Conservation (phyloP, 2,329 filamentous ascomycete species). For the Zasmidium cellare region DNA sequence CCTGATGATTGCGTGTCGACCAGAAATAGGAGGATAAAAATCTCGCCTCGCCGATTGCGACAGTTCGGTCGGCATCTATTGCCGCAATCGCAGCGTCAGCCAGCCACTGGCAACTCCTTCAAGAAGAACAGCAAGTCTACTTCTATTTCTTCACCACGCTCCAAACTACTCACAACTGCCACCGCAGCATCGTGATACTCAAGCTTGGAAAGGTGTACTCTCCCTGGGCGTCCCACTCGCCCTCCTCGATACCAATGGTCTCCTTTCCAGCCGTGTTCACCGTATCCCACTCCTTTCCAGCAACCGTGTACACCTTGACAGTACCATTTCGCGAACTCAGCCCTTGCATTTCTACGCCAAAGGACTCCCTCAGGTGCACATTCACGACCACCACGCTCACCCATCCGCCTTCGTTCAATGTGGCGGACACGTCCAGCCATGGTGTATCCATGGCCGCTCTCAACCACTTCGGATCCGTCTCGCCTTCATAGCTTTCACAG, state of each 20-base stretch:
- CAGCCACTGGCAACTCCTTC: too few relatives aligned
- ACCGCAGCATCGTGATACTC: conserved; percentile 67
- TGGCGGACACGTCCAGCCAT: conserved; percentile 68
- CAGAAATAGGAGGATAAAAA: too few relatives aligned
- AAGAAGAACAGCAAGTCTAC: too few relatives aligned
- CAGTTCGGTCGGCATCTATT: too few relatives aligned
- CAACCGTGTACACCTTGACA: conserved; percentile 64
- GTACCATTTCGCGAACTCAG: conserved; percentile 36
- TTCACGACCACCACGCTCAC: conserved; percentile 73
- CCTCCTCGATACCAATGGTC: conserved; percentile 62
- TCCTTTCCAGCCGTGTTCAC: conserved; percentile 65
- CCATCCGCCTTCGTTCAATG: conserved; percentile 59
- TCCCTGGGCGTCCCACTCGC: conserved; percentile 63
- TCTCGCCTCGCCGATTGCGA: too few relatives aligned
- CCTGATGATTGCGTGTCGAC: too few relatives aligned
- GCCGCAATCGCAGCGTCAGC: too few relatives aligned
- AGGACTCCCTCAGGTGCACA: conserved; percentile 60
- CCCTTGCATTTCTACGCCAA: conserved; percentile 62
- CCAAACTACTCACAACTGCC: conserved; percentile 41
- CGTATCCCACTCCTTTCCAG: conserved; percentile 56
- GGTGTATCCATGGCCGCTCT: conserved; percentile 66
- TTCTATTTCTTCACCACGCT: too few relatives aligned
- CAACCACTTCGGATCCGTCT: conserved; percentile 66
- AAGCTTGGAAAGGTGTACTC: conserved; percentile 67
- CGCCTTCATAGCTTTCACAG: conserved; percentile 63